Evolutionary conservation across 495 filamentous ascomycete species (phyloP).

Genomic region (Tetracladium marchalianum): DNA sequence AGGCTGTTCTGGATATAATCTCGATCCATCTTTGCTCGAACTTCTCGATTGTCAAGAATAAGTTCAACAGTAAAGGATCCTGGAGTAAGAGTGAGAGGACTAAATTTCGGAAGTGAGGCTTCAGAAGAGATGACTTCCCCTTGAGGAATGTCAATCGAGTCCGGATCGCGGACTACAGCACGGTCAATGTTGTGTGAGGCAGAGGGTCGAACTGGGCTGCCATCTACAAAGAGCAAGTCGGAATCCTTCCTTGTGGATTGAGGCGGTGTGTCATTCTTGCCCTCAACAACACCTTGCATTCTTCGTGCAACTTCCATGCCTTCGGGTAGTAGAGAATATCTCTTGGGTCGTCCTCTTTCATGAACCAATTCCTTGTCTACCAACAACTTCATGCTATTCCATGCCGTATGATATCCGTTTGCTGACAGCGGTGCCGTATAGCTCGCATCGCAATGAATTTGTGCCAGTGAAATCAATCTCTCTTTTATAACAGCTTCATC

Average conservation of each 20-base stretch:
- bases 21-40: conserved; percentile 64
- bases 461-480: conserved; percentile 58
- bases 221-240: conserved; percentile 1
- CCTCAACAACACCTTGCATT: conserved; percentile 39
- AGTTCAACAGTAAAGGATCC: conserved; percentile 64
- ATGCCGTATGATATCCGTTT: conserved; percentile 68
- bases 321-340: conserved; percentile 65
- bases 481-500: conserved; percentile 52
- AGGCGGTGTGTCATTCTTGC: no score
- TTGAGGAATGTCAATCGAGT: conserved; percentile 29
- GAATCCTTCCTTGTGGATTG: conserved; percentile 3
- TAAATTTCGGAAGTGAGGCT: conserved; percentile 38
- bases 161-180: conserved; percentile 1
- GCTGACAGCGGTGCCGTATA: conserved; percentile 61
- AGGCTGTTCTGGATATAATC: conserved; percentile 73
- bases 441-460: conserved; percentile 64
- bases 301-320: conserved; percentile 70
- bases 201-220: not conserved
- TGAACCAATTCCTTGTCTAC: conserved; percentile 66
- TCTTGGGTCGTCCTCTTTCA: conserved; percentile 55
- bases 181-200: not conserved
- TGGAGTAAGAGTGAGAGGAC: conserved; percentile 50
- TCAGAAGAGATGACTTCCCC: conserved; percentile 23
- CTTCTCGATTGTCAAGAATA: conserved; percentile 68
- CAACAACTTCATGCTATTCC: conserved; percentile 78